Evolutionary conservation across 768 basidiomycete species (phyloP).

Genomic region (Pholiota conissans): DNA sequence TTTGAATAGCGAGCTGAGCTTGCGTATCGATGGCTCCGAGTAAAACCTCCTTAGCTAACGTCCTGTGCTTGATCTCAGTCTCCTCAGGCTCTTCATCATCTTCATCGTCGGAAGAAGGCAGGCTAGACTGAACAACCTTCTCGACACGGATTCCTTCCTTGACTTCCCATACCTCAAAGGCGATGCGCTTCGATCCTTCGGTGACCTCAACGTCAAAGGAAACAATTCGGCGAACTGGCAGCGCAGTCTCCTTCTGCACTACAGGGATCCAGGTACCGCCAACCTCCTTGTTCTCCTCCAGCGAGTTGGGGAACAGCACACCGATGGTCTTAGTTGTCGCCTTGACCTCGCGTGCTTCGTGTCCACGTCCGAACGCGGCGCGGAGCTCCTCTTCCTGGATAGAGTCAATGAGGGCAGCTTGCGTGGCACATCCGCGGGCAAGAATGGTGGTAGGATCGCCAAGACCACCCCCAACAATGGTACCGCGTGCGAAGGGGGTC

Average conservation of each 20-base stretch:
- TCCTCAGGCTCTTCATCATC: constrained; percentile 61
- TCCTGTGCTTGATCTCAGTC: constrained; percentile 63
- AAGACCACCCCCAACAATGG: constrained; percentile 67
- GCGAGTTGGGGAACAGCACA: constrained; percentile 57
- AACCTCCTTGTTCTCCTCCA: constrained; percentile 39
- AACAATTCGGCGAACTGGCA: constrained; percentile 65
- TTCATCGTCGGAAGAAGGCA: constrained; percentile 42
- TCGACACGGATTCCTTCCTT: constrained; percentile 67
- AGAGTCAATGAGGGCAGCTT: constrained; percentile 63
- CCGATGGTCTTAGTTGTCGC: constrained; percentile 68
- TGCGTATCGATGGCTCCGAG: constrained; percentile 45
- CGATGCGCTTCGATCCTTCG: constrained; percentile 46
- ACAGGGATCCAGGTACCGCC: constrained; percentile 68
- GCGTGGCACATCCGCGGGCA: constrained; percentile 74
- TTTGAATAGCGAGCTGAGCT: constrained; percentile 40
- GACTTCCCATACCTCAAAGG: constrained; percentile 79
- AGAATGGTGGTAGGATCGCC: constrained; percentile 81
- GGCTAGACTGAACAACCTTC: constrained; percentile 44
- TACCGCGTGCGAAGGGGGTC: constrained; percentile 66
- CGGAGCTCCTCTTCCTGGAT: constrained; percentile 51
- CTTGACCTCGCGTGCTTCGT: constrained; percentile 31
- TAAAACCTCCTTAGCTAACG: constrained; percentile 51
- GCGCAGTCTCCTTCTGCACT: constrained; percentile 67
- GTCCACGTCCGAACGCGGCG: constrained; percentile 46
- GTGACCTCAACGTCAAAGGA: constrained; percentile 55